A percentile compares a stretch with the other conserved stretches of the same genome.
Conservation (phyloP, 2,329 filamentous ascomycete genomes). For the Trichoderma gracile region DNA sequence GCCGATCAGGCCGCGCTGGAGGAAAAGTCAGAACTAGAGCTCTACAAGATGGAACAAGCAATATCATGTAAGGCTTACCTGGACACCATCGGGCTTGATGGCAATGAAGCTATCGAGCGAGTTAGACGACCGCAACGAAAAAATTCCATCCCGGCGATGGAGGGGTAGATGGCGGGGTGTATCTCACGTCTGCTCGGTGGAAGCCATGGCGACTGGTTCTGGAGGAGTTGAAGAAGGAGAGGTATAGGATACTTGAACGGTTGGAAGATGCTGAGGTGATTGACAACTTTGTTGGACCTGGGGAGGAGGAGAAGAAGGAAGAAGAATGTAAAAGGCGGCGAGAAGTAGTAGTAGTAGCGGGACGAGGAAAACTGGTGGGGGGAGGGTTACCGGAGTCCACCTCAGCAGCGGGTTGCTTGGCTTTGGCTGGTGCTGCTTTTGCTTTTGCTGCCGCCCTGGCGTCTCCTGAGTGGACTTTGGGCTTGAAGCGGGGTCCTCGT, state of each 20-base stretch:
- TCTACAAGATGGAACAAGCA: background rate
- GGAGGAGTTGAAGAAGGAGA: conserved; percentile 30
- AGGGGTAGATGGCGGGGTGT: conserved; percentile 40
- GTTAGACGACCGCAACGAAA: conserved; percentile 31
- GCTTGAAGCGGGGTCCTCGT: conserved; percentile 40
- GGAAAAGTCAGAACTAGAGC: conserved; percentile 30
- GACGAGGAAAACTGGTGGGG: conserved; percentile 47
- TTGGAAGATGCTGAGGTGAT: conserved; percentile 35
- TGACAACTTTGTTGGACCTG: conserved; percentile 30
- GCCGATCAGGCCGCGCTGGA: conserved; percentile 91
- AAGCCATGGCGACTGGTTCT: conserved; percentile 61
- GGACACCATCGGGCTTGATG: conserved; percentile 99
- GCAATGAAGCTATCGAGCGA: conserved; percentile 83
- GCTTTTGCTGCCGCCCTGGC: conserved; percentile 2
- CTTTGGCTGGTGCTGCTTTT: background rate
- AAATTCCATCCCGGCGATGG: conserved; percentile 24
- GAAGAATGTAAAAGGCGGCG: conserved; percentile 38
- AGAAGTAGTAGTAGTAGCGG: conserved; percentile 39
- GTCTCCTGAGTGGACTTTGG: conserved; percentile 28
- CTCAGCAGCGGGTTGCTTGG: conserved; percentile 32
- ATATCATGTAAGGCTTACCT: conserved; percentile 59
- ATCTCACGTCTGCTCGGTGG: conserved; percentile 80
- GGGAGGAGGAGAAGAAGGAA: conserved; percentile 37
- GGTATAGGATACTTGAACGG: conserved; percentile 33
- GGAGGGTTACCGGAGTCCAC: conserved; percentile 42